Evolutionary conservation across 2,329 filamentous ascomycete genomes (phyloP), one percentile per base, ranked within the genome.

Genomic region (Xylaria sp.): DNA sequence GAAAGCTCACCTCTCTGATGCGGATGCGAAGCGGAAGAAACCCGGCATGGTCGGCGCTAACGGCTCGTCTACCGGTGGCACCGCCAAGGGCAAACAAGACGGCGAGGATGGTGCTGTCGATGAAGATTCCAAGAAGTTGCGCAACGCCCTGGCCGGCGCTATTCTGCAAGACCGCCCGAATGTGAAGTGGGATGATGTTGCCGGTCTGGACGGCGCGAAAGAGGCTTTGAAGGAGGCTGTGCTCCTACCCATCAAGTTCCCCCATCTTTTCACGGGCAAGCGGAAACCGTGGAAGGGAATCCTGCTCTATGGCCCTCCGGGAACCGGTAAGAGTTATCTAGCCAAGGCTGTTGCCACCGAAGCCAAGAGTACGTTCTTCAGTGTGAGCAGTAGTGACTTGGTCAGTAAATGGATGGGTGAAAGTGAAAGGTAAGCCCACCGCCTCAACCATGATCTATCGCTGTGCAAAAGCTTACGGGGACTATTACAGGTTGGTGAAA

Each of bases 371-470:
- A 98, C 96, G 3, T 99, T 99, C 80, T 99, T 99, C 87, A 97
- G 94, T 78, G 95, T 99, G 73, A 97, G 93, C 82, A 97, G 93
- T 86, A 97, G 93, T 78, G 96, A 99, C 80, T 81, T 99, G 81
- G 96, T 99, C 69, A 97, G 93, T 80, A 99, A 99, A 80, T 99
- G 96, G 96, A 99, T 99, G 96, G 96, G 96, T 84, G 96, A 99
- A 82, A 97, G 93, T 85, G 96, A 99, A 89, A 89, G 94, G 93
- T 97, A 83, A 58, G 85, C 75, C 23, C 17, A 36, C 17, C 10
- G 51, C 10, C 7, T n/a, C 23, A 26, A 11, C 7, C 33, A 13
- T 17, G 3, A 23, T 31, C 31, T 31, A 46, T 60, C 72, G 71
- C 44, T 46, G 54, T 76, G 10, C 10, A 17, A 70, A 70, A 80